Percentiles rank a stretch among this genome's conserved stretches.
Evolutionary conservation across 768 basidiomycete species (phyloP).

Genomic region (Russula brevipes): DNA sequence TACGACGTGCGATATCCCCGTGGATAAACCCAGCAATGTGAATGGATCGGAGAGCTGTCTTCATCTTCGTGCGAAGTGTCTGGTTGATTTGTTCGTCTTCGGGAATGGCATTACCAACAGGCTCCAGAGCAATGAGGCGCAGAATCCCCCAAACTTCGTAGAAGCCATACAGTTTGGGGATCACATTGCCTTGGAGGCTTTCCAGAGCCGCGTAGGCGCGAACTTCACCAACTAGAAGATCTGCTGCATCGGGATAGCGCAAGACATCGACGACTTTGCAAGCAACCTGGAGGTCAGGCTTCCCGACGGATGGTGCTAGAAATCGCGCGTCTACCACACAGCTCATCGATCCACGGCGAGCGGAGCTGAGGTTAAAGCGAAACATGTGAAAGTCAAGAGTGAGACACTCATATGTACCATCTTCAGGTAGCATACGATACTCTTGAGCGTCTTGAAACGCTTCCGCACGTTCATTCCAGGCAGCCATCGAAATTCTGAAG

Average conservation of each 20-base stretch:
- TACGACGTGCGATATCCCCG: not conserved
- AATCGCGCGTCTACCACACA: not conserved
- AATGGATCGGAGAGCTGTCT: not conserved
- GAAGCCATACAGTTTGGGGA: not conserved
- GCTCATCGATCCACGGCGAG: not conserved
- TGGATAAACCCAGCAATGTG: not conserved
- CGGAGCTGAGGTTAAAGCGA: not conserved
- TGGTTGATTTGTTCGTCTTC: not conserved
- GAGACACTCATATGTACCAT: not conserved
- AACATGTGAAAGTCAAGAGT: not conserved
- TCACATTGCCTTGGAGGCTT: not conserved
- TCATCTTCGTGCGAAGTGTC: not conserved
- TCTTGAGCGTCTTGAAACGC: too few relatives aligned
- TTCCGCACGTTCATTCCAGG: not conserved
- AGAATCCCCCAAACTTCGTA: not conserved
- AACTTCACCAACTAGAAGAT: not conserved
- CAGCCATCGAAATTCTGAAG: not conserved
- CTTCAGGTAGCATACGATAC: too few relatives aligned
- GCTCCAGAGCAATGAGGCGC: not conserved
- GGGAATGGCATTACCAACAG: not conserved
- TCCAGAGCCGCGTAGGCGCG: not conserved
- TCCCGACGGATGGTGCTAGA: not conserved
- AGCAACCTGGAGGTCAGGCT: not conserved
- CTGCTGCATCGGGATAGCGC: not conserved
- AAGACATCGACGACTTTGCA: not conserved